phyloP scores from a whole-genome alignment of 106 monocot species.

The Allium fistulosum region DNA sequence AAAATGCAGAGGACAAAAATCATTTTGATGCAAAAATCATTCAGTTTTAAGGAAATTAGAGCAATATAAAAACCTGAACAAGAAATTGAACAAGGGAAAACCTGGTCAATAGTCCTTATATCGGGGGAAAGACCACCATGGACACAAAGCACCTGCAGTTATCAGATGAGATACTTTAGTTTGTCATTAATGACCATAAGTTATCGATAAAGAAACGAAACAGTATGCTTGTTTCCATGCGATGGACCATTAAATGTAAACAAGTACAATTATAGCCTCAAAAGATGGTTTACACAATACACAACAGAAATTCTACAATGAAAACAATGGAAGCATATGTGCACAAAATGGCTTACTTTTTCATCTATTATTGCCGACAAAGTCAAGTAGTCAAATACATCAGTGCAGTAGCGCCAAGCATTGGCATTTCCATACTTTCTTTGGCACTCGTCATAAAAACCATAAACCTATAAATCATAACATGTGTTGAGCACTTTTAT shows the following conservation, averaged over 20 bases:
- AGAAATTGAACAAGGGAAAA: slow-evolving; percentile 6
- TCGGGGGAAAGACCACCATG: slow-evolving; percentile 98
- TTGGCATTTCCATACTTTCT: slow-evolving; percentile 99
- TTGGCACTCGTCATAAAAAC: slow-evolving; percentile 98
- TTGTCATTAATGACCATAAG: neutral
- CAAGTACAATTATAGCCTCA: neutral
- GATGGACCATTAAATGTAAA: neutral
- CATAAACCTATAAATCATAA: slow-evolving; percentile 63
- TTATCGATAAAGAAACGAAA: neutral
- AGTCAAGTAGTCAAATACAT: slow-evolving; percentile 97
- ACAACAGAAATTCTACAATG: too few species aligned
- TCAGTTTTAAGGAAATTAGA: too few species aligned
- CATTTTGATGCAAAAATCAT: too few species aligned
- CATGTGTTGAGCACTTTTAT: neutral
- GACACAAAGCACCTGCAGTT: slow-evolving; percentile 86
- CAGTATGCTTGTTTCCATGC: neutral
- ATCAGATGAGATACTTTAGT: neutral
- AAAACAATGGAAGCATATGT: neutral
- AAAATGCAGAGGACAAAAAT: too few species aligned
- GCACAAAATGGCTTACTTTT: slow-evolving; percentile 49
- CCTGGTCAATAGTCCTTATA: slow-evolving; percentile 94
- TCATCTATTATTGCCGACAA: slow-evolving; percentile 97
- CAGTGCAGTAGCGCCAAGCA: slow-evolving; percentile 98
- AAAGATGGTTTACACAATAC: neutral
- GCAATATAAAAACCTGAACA: too few species aligned